Conservation (phyloP, 2,329 filamentous ascomycete species). For the Orbilia ellipsospora region DNA sequence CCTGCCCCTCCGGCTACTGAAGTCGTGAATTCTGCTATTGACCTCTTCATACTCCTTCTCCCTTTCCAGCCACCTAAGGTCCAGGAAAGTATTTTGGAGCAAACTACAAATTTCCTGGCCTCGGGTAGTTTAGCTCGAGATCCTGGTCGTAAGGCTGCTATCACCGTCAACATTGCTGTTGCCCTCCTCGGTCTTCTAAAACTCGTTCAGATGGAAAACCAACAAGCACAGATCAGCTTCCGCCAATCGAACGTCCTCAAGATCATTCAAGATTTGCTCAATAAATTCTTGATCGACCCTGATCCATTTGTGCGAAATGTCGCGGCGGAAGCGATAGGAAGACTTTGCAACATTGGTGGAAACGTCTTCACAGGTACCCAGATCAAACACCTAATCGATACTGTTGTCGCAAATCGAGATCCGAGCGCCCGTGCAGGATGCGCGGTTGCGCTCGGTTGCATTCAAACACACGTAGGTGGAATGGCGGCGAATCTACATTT, state of each 20-base stretch:
- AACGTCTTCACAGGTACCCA: conserved; percentile 89
- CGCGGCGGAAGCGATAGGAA: conserved; percentile 84
- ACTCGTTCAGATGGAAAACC: conserved; percentile 72
- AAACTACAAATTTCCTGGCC: conserved; percentile 88
- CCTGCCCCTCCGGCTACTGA: conserved; percentile 85
- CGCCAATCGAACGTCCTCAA: conserved; percentile 58
- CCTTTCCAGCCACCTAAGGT: conserved; percentile 89
- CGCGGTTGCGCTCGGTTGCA: conserved; percentile 90
- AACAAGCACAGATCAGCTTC: conserved; percentile 53
- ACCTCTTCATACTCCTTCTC: conserved; percentile 89
- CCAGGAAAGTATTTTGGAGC: conserved; percentile 94
- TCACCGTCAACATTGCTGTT: conserved; percentile 87
- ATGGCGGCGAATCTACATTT: conserved; percentile 97
- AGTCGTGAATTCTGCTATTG: conserved; percentile 92
- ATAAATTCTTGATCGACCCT: conserved; percentile 81
- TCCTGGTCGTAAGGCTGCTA: conserved; percentile 86
- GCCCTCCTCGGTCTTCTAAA: conserved; percentile 83
- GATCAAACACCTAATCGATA: conserved; percentile 91
- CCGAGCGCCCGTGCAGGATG: conserved; percentile 93
- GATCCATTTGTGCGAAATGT: conserved; percentile 88
- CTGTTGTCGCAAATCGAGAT: conserved; percentile 91
- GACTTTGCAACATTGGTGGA: conserved; percentile 84
- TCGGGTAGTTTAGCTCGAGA: conserved; percentile 83
- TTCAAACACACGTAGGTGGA: conserved; percentile 93
- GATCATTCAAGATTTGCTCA: conserved; percentile 71